Evolutionary conservation across 2,329 filamentous ascomycete genomes (phyloP).

Genomic region (Aspergillus awamori): DNA sequence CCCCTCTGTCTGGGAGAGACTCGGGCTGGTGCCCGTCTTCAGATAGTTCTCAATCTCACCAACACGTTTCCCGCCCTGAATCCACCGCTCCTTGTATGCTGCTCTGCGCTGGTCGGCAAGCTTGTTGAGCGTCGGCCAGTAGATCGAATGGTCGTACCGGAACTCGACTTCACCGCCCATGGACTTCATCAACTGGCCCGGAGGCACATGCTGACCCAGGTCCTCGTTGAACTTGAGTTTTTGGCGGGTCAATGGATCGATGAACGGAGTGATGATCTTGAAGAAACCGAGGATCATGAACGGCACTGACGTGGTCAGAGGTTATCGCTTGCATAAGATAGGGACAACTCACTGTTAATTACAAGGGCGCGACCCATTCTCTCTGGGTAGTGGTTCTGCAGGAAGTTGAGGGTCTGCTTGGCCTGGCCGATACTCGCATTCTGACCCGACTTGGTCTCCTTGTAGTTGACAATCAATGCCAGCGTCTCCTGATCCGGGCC

Average conservation of each 20-base stretch:
- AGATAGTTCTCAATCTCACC: slow-evolving; percentile 88
- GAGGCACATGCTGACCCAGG: slow-evolving; percentile 77
- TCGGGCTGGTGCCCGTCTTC: slow-evolving; percentile 63
- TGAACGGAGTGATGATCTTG: slow-evolving; percentile 93
- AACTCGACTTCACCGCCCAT: slow-evolving; percentile 82
- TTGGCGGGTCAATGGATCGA: slow-evolving; percentile 88
- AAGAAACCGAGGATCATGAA: slow-evolving; percentile 94
- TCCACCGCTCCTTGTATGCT: slow-evolving; percentile 71
- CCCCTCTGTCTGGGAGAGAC: slow-evolving; percentile 36
- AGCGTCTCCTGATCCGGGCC: slow-evolving; percentile 83
- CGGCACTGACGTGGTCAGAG: slow-evolving; percentile 62
- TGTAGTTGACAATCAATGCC: slow-evolving; percentile 89
- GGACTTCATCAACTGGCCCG: slow-evolving; percentile 77
- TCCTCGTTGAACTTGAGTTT: slow-evolving; percentile 99
- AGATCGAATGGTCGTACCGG: slow-evolving; percentile 82
- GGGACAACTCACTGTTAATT: slow-evolving; percentile 69
- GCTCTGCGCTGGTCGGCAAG: slow-evolving; percentile 68
- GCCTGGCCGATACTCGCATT: slow-evolving; percentile 77
- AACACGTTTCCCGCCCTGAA: slow-evolving; percentile 74
- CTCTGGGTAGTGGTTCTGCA: slow-evolving; percentile 96
- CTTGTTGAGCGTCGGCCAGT: slow-evolving; percentile 84
- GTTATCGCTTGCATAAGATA: neutral
- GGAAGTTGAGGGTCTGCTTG: slow-evolving; percentile 81
- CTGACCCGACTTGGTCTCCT: slow-evolving; percentile 71
- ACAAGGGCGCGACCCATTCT: slow-evolving; percentile 85